Conservation (phyloP, 176 grass and related monocot species). For the Areca catechu region DNA sequence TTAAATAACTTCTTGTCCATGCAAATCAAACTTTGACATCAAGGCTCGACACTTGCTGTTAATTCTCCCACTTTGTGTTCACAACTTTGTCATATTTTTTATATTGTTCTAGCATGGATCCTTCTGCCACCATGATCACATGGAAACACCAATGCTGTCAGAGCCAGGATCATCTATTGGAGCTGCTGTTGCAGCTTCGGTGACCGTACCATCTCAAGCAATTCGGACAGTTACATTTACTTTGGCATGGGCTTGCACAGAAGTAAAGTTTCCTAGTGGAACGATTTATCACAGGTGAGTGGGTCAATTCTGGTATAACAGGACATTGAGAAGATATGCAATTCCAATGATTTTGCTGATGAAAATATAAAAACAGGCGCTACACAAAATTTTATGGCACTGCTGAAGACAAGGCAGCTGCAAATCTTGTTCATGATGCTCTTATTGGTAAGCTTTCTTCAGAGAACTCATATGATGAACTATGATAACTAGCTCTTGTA, state of each 20-base stretch:
- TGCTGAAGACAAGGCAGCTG: slow-evolving; percentile 51
- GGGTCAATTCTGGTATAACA: background rate
- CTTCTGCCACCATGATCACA: slow-evolving; percentile 66
- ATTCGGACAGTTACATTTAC: slow-evolving; percentile 74
- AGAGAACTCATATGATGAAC: slow-evolving; percentile 7
- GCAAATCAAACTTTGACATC: too few relatives aligned
- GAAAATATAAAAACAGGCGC: slow-evolving; percentile 33
- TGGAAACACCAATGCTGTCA: slow-evolving; percentile 39
- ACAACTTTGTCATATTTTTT: background rate
- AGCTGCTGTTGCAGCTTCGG: slow-evolving; percentile 76
- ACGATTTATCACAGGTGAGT: slow-evolving; percentile 85
- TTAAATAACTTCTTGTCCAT: too few relatives aligned
- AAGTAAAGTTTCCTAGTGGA: slow-evolving; percentile 91
- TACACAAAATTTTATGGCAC: slow-evolving; percentile 97
- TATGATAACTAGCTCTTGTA: too few relatives aligned
- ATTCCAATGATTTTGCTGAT: slow-evolving; percentile 1
- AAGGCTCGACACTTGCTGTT: background rate
- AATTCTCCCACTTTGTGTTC: background rate
- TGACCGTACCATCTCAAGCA: slow-evolving; percentile 47
- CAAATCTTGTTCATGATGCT: slow-evolving; percentile 71
- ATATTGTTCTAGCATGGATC: slow-evolving; percentile 60
- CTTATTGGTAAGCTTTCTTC: slow-evolving; percentile 33
- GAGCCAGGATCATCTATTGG: slow-evolving; percentile 72
- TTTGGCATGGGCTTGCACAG: slow-evolving; percentile 92
- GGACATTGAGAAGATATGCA: background rate